Percentiles rank a stretch among this genome's conserved stretches.
These are phyloP conservation scores for Allium cepa DNA, from an alignment of 106 monocot species.

Conservation along the genomic window DNA sequence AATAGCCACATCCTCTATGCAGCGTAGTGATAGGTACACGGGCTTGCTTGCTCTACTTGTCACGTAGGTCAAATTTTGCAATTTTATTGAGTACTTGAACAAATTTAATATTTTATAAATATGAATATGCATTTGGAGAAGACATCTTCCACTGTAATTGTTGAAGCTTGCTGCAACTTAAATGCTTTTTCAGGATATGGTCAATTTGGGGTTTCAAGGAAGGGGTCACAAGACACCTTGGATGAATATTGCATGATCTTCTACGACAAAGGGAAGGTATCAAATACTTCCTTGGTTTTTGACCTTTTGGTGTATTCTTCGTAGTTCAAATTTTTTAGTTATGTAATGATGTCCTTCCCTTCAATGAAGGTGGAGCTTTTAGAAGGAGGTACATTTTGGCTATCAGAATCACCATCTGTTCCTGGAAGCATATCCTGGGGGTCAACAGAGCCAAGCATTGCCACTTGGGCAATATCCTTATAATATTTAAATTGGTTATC, in stretches of 20 bases:
- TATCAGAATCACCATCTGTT: constrained; percentile 95
- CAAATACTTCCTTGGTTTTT: background rate
- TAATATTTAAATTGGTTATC: background rate
- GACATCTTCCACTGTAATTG: background rate
- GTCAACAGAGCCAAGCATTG: constrained; percentile 74
- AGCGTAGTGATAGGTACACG: too few species aligned
- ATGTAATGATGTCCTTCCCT: background rate
- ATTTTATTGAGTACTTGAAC: too few species aligned
- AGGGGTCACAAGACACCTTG: constrained; percentile 62
- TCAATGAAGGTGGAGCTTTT: constrained; percentile 79
- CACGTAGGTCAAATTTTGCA: too few species aligned
- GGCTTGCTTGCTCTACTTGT: too few species aligned
- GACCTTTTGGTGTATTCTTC: background rate
- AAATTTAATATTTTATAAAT: too few species aligned
- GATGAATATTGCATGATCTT: constrained; percentile 96
- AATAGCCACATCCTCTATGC: too few species aligned
- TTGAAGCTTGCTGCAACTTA: background rate
- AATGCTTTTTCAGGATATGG: constrained; percentile 45
- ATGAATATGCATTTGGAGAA: too few species aligned
- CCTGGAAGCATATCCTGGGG: constrained; percentile 97
- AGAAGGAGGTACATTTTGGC: constrained; percentile 98
- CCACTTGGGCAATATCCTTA: constrained; percentile 99
- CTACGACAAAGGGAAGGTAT: constrained; percentile 90
- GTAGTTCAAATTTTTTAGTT: background rate
- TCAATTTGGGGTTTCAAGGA: constrained; percentile 88